Conservation (phyloP, 129 eudicot genomes). For the Tagetes erecta region DNA sequence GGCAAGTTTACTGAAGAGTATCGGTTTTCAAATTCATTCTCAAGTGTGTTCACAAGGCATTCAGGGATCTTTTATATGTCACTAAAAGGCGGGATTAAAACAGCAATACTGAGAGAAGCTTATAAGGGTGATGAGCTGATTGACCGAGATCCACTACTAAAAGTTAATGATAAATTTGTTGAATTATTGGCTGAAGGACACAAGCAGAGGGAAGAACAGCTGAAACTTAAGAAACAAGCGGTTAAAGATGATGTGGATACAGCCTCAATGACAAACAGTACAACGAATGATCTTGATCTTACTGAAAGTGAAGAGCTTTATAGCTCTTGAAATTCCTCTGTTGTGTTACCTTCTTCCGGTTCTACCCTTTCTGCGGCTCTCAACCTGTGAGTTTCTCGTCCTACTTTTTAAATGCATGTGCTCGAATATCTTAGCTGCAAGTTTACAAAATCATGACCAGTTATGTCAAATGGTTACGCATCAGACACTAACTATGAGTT, state of each 20-base stretch:
- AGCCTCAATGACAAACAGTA: constrained; percentile 34
- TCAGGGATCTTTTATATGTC: constrained; percentile 84
- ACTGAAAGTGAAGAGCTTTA: constrained; percentile 24
- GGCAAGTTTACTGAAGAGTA: constrained; percentile 87
- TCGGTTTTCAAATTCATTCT: constrained; percentile 77
- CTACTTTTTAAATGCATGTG: not conserved
- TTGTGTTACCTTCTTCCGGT: not conserved
- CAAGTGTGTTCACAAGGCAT: constrained; percentile 86
- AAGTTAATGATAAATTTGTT: constrained; percentile 64
- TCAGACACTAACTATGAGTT: not conserved
- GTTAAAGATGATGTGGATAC: constrained; percentile 45
- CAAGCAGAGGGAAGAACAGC: constrained; percentile 42
- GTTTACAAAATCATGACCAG: not conserved
- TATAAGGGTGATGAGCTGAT: constrained; percentile 64
- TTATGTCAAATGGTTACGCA: not conserved
- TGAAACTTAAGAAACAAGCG: constrained; percentile 45
- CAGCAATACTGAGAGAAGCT: constrained; percentile 90
- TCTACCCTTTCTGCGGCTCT: constrained; percentile 9
- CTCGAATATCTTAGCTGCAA: not conserved
- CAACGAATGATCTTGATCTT: constrained; percentile 22
- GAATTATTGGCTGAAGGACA: constrained; percentile 69
- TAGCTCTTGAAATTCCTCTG: constrained; percentile 22
- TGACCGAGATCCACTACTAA: constrained; percentile 69
- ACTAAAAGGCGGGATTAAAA: constrained; percentile 78
- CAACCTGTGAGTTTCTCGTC: constrained; percentile 13